phyloP scores from a whole-genome alignment of 1,284 basidiomycete species.

The Coriolopsis trogii region DNA sequence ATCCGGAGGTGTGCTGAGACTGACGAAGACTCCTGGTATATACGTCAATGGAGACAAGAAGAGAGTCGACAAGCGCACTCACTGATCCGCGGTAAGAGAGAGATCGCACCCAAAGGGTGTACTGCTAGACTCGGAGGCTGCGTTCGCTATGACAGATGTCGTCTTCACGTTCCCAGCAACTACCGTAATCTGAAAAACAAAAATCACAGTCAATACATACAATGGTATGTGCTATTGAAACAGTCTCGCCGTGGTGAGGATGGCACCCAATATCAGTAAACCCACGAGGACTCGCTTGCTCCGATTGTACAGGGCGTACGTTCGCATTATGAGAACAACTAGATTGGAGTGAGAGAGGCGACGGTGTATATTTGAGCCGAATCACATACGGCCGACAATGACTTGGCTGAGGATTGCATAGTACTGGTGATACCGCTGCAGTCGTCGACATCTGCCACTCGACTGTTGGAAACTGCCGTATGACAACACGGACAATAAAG shows the following conservation, averaged over 20 bases:
- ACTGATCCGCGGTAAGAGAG: background rate
- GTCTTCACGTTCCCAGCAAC: background rate
- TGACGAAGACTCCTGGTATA: constrained; percentile 4
- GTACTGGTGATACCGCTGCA: constrained; percentile 19
- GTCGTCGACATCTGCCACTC: constrained; percentile 9
- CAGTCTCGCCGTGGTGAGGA: background rate
- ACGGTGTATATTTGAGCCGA: too few relatives aligned
- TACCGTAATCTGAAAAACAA: background rate
- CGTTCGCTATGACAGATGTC: background rate
- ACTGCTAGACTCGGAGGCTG: background rate
- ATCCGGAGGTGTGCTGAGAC: background rate
- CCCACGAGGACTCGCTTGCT: constrained; percentile 6
- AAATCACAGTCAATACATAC: background rate
- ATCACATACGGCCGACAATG: constrained; percentile 10
- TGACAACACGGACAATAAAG: background rate
- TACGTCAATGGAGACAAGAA: background rate
- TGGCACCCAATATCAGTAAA: background rate
- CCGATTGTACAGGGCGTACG: constrained; percentile 16
- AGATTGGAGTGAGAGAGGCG: background rate
- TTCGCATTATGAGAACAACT: constrained; percentile 15
- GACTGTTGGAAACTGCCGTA: background rate
- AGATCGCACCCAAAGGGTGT: constrained; percentile 1
- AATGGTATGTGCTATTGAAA: background rate
- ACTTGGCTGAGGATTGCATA: constrained; percentile 12
- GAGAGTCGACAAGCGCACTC: background rate